Conservation (phyloP, 2,329 filamentous ascomycete genomes). For the Xylariaceae sp. region DNA sequence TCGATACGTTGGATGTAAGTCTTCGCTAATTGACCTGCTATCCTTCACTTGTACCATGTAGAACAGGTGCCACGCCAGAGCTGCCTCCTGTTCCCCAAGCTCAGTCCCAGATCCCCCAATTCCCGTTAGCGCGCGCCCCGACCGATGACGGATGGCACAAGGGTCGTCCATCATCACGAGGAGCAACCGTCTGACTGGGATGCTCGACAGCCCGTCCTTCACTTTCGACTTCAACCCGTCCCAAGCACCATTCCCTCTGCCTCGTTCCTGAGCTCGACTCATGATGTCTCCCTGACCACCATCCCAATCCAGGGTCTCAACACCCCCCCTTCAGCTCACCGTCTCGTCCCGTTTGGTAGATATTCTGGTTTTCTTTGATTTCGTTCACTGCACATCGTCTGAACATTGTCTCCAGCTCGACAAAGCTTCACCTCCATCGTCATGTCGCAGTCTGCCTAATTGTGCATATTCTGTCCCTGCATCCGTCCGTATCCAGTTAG, state of each 20-base stretch:
- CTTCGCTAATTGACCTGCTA: no score
- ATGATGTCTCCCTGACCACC: no score
- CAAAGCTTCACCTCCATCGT: neutral
- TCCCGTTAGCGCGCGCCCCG: slow-evolving; percentile 19
- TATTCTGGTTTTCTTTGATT: no score
- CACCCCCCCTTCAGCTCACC: neutral
- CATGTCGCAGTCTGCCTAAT: slow-evolving; percentile 26
- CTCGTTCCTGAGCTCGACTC: neutral
- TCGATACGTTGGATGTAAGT: no score
- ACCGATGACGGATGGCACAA: slow-evolving; percentile 31
- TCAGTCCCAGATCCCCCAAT: slow-evolving; percentile 1
- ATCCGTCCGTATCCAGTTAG: slow-evolving; percentile 30
- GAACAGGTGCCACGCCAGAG: neutral
- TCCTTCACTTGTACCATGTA: no score
- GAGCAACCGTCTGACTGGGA: slow-evolving; percentile 26
- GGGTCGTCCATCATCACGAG: slow-evolving; percentile 28
- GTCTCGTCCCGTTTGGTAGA: neutral
- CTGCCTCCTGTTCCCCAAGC: slow-evolving; percentile 14
- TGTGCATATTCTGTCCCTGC: slow-evolving; percentile 12
- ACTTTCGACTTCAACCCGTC: neutral
- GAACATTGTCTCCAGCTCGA: neutral
- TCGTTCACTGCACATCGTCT: neutral
- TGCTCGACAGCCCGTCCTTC: slow-evolving; percentile 7
- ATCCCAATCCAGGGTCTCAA: no score
- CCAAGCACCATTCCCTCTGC: slow-evolving; percentile 1